Conservation (phyloP, 805 yeast genomes). For the Gaillardinia entomophila region DNA sequence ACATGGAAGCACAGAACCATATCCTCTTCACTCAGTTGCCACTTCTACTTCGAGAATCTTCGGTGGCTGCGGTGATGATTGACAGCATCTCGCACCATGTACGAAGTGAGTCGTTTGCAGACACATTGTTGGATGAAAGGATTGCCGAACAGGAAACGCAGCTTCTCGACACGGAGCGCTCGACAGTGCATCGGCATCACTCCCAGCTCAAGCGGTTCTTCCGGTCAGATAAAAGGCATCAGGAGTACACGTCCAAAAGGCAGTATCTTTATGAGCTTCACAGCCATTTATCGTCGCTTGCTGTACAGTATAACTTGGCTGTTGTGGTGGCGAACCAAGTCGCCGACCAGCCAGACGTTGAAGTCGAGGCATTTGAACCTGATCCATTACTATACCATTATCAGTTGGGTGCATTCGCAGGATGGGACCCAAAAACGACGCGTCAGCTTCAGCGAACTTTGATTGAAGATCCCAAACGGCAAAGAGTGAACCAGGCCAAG, state of each 20-base stretch:
- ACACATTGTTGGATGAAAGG: slow-evolving; percentile 44
- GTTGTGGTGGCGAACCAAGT: slow-evolving; percentile 77
- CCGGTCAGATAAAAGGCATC: slow-evolving; percentile 6
- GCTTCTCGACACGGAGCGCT: slow-evolving; percentile 4
- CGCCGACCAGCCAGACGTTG: slow-evolving; percentile 47
- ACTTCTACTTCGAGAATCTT: slow-evolving; percentile 20
- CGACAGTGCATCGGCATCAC: slow-evolving; percentile 10
- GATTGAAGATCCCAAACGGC: no score
- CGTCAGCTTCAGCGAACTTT: no score
- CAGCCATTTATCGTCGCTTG: slow-evolving; percentile 43
- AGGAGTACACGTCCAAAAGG: slow-evolving; percentile 33
- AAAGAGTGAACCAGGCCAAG: no score
- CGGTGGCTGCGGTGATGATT: slow-evolving; percentile 43
- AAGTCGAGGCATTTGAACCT: no score
- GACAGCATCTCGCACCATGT: slow-evolving; percentile 85
- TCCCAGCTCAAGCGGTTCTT: slow-evolving; percentile 23
- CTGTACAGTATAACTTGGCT: slow-evolving; percentile 46
- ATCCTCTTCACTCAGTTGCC: slow-evolving; percentile 68
- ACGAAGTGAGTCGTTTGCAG: slow-evolving; percentile 27
- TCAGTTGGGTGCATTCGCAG: slow-evolving; percentile 68
- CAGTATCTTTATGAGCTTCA: slow-evolving; percentile 39
- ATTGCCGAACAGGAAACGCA: slow-evolving; percentile 8
- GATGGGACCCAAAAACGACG: no score
- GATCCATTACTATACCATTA: no score
- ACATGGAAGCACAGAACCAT: slow-evolving; percentile 70